Evolutionary conservation across 2,329 filamentous ascomycete genomes (phyloP).

Genomic region (Coniella lustricola): DNA sequence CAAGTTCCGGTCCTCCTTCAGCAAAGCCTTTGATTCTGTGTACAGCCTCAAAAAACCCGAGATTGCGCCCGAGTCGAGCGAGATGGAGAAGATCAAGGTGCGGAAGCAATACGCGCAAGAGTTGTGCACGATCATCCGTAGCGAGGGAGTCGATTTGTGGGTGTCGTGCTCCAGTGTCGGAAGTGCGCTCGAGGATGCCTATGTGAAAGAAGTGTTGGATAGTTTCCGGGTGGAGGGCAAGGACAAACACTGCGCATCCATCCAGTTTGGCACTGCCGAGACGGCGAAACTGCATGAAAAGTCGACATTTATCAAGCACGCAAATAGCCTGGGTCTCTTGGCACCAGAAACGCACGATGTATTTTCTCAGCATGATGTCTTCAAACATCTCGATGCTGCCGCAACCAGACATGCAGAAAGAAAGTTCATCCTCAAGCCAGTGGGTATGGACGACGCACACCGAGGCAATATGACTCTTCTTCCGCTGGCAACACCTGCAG

Average conservation of each 20-base stretch:
- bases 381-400: conserved; percentile 40
- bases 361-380: conserved; percentile 42
- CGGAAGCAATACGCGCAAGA: conserved; percentile 32
- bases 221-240: conserved; percentile 32
- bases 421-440: conserved; percentile 60
- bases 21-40: conserved; percentile 47
- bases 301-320: conserved; percentile 55
- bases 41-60: conserved; percentile 29
- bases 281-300: conserved; percentile 58
- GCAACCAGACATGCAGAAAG: conserved; percentile 21
- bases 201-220: conserved; percentile 56
- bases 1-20: conserved; percentile 38
- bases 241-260: conserved; percentile 41
- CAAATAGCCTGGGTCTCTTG: conserved; percentile 44
- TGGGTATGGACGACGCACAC: conserved; percentile 53
- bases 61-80: conserved; percentile 30
- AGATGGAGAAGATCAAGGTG: conserved; percentile 49
- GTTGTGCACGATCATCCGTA: conserved; percentile 36
- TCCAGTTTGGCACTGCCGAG: conserved; percentile 54
- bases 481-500: conserved; percentile 41
- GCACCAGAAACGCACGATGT: conserved; percentile 48
- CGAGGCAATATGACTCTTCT: conserved; percentile 59
- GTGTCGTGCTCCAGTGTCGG: conserved; percentile 65
- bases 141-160: conserved; percentile 63
- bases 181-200: conserved; percentile 58